These are phyloP conservation scores for Torrubiella hemipterigena DNA, from an alignment of 2,329 filamentous ascomycete genomes.

Conservation along the genomic window DNA sequence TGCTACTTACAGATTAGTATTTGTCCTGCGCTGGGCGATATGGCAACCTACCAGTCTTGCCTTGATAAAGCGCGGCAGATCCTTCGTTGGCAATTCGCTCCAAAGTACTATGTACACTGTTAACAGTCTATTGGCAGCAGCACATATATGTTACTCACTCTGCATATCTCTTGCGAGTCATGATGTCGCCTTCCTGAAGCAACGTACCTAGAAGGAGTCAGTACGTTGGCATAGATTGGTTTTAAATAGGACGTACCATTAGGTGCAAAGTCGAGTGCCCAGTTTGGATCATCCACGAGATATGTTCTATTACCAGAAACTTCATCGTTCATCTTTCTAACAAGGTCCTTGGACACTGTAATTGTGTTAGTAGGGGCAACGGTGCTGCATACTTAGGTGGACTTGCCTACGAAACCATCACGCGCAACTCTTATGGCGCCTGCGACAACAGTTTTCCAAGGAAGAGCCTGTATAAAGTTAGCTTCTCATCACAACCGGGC, in stretches of 20 bases:
- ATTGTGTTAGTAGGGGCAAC: constrained; percentile 10
- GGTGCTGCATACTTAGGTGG: background rate
- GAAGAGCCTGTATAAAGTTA: constrained; percentile 28
- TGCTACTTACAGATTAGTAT: constrained; percentile 31
- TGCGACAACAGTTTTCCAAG: constrained; percentile 60
- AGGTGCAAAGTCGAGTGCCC: constrained; percentile 82
- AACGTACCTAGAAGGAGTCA: constrained; percentile 36
- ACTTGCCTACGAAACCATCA: constrained; percentile 49
- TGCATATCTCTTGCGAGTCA: constrained; percentile 73
- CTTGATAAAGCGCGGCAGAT: constrained; percentile 61
- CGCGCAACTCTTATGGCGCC: constrained; percentile 66
- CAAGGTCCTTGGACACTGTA: constrained; percentile 58
- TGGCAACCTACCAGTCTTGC: constrained; percentile 39
- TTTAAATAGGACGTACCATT: constrained; percentile 35
- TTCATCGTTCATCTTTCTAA: constrained; percentile 53
- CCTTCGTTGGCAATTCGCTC: constrained; percentile 65
- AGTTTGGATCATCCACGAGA: constrained; percentile 60
- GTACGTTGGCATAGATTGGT: background rate
- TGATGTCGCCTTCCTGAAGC: constrained; percentile 59
- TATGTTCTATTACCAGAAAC: constrained; percentile 39
- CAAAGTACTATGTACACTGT: constrained; percentile 39
- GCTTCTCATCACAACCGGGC: background rate
- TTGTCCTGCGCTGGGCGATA: background rate
- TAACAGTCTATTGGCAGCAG: background rate
- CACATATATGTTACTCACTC: constrained; percentile 17